Conservation (phyloP, 106 monocot species). For the Dioscorea dumetorum region DNA sequence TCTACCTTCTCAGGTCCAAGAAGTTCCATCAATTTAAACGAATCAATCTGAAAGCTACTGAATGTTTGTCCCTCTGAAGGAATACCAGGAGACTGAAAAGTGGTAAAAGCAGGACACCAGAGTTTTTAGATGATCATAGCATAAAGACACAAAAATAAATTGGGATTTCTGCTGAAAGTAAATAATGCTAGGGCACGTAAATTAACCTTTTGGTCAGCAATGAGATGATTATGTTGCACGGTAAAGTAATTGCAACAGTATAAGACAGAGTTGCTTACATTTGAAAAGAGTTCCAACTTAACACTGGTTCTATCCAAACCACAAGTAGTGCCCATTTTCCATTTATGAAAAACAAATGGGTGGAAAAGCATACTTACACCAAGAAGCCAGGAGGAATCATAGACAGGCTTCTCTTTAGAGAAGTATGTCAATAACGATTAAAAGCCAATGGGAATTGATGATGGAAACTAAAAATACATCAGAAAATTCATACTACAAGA, state of each 20-base stretch:
- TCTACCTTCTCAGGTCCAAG: constrained; percentile 97
- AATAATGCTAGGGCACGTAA: not conserved
- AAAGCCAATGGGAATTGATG: no score
- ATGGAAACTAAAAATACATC: no score
- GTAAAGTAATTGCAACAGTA: not conserved
- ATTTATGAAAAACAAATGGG: no score
- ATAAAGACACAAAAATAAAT: not conserved
- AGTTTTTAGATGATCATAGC: not conserved
- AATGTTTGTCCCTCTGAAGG: constrained; percentile 48
- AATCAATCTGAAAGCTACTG: constrained; percentile 86
- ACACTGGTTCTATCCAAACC: no score
- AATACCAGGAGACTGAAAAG: constrained; percentile 34
- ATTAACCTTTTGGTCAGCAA: not conserved
- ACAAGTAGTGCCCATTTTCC: no score
- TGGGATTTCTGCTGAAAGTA: not conserved
- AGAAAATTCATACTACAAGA: no score
- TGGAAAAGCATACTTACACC: no score
- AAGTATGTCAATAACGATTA: no score
- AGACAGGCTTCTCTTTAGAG: no score
- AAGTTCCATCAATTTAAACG: constrained; percentile 86
- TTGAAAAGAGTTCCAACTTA: no score
- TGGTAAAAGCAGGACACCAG: not conserved
- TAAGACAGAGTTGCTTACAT: not conserved
- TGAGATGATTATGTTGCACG: not conserved
- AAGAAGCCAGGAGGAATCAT: no score